Evolutionary conservation across 352 stramenopile species (phyloP).

Genomic region (Phytophthora tentaculata): DNA sequence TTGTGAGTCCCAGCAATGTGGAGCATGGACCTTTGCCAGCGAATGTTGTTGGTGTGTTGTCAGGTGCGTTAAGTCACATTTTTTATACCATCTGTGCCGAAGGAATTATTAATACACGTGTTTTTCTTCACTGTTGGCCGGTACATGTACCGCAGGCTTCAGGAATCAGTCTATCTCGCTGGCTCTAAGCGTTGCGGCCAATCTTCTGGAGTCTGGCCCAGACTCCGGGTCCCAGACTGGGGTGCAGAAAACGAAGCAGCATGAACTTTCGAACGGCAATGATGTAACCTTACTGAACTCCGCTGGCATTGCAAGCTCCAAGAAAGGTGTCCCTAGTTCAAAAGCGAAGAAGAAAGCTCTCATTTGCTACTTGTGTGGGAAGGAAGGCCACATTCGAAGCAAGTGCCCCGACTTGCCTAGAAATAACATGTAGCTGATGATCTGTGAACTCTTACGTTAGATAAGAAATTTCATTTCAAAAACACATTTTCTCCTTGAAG

Average conservation of each 20-base stretch:
- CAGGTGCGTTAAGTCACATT: slow-evolving; percentile 13
- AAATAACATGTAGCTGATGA: slow-evolving; percentile 8
- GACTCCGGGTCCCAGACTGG: too few species aligned
- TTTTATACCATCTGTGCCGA: too few species aligned
- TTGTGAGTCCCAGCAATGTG: slow-evolving; percentile 36
- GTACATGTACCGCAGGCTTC: slow-evolving; percentile 26
- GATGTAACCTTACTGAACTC: background rate
- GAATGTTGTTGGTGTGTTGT: slow-evolving; percentile 40
- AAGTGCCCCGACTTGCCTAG: slow-evolving; percentile 23
- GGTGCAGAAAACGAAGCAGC: background rate
- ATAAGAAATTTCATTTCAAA: too few species aligned
- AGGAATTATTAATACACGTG: too few species aligned
- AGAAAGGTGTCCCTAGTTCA: background rate
- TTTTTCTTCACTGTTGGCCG: background rate
- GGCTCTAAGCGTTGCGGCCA: slow-evolving; percentile 21
- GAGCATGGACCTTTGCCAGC: slow-evolving; percentile 37
- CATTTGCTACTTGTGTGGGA: slow-evolving; percentile 25
- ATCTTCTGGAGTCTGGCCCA: slow-evolving; percentile 1
- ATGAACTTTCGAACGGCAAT: background rate
- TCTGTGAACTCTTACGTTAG: background rate
- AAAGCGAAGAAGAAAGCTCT: slow-evolving; percentile 16
- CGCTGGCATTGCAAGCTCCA: background rate
- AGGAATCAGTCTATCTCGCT: slow-evolving; percentile 37
- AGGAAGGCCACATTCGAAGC: slow-evolving; percentile 18
- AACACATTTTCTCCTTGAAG: too few species aligned